Base-by-base conservation (phyloP, 2,329 filamentous ascomycete species). In the Fusarium sp. region DNA sequence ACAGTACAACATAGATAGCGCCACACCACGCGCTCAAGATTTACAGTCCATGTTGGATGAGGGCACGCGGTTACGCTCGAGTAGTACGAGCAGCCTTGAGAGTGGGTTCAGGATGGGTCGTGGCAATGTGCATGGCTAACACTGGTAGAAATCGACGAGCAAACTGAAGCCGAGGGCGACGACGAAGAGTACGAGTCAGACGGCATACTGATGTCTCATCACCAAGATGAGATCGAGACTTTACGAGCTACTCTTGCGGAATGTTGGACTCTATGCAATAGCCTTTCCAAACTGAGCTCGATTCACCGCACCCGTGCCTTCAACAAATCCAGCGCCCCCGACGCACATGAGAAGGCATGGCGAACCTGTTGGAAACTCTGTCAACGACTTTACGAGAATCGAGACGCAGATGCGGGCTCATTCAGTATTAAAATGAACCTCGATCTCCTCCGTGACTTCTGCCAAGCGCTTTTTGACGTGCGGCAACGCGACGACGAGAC, bases 221-320 rank as follows among this genome's bases (percentile, higher is more conserved):
- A 89, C n/a, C 86, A 90, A 65, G 86, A 87, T 60, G 92, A 95
- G 77, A 86, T 94, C 27, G 85, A 84, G 29, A 92, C 93, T 9
- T 85, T 98, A n/a, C 91, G 90, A 71, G 91, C 90, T 33, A 94
- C 95, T 3, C 86, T 98, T 18, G 91, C 93, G 71, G 94, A 98
- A 84, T 98, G 95, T 82, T 98, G 95, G 95, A 97, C 93, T 1
- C 85, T 98, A 16, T 98, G 95, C 85, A 98, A 98, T 80, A 97
- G 95, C 0, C 86, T 98, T 35, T 94, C 95, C 25, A 94, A 90
- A 73, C 87, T 98, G 20, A 97, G 95, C 81, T 95, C 94, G 20
- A 93, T 93, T 73, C 94, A 98, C 79, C 91, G 95, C 31, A 90
- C 94, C 76, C 89, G 94, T 22, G 92, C 95, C 35, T 96, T 97